Percentiles rank a stretch among this genome's conserved stretches.
phyloP scores from a whole-genome alignment of 176 grass and related monocot species.

The Dactylis glomerata region DNA sequence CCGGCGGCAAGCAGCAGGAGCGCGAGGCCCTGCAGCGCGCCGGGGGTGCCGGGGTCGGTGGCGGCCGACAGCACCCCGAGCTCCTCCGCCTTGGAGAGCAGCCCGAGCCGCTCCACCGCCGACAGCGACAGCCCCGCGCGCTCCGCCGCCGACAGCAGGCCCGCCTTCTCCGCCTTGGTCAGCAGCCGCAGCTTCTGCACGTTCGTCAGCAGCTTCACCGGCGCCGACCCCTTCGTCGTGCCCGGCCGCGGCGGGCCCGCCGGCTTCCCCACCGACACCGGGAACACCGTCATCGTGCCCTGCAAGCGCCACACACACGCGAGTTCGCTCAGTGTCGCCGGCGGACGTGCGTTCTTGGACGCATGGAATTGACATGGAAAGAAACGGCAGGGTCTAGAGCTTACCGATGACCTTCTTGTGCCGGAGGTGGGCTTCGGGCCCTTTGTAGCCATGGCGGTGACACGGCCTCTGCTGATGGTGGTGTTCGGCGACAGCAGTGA shows the following conservation, averaged over 20 bases:
- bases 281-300: constrained; percentile 84
- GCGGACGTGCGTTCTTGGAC: not conserved
- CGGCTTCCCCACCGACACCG: constrained; percentile 57
- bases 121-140: constrained; percentile 83
- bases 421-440: constrained; percentile 34
- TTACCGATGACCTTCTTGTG: constrained; percentile 41
- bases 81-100: constrained; percentile 93
- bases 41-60: constrained; percentile 68
- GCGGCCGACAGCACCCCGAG: constrained; percentile 82
- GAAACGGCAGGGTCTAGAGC: not conserved
- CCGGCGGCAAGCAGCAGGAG: constrained; percentile 56
- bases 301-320: not conserved
- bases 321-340: too few relatives aligned
- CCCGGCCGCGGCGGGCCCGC: constrained; percentile 46
- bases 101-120: constrained; percentile 67
- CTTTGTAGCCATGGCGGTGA: constrained; percentile 36
- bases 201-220: constrained; percentile 87
- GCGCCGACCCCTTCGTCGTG: constrained; percentile 28
- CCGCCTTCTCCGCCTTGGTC: constrained; percentile 90
- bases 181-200: constrained; percentile 91
- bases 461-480: not conserved
- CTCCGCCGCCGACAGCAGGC: constrained; percentile 82
- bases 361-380: not conserved
- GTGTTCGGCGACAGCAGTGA: constrained; percentile 18
- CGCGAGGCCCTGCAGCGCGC: constrained; percentile 54